These are phyloP conservation scores for Ulmus americana DNA, from an alignment of 331 rosid genomes.

Conservation along the genomic window DNA sequence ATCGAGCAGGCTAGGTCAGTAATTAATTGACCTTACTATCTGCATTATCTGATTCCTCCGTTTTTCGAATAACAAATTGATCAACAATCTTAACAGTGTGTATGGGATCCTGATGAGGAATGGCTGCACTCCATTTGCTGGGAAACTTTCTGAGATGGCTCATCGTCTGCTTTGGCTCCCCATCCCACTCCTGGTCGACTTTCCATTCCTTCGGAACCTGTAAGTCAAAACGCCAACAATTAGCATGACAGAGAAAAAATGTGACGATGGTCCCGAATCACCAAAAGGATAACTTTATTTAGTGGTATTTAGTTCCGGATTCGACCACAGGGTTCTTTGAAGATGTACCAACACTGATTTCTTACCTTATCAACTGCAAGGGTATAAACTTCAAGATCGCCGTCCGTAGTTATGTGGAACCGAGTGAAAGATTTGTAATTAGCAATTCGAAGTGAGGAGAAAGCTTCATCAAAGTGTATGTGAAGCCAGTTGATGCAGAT, in stretches of 20 bases:
- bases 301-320: not conserved
- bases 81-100: slow-evolving; percentile 81
- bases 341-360: not conserved
- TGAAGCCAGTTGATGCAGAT: slow-evolving; percentile 94
- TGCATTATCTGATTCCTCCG: slow-evolving; percentile 30
- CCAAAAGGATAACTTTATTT: not conserved
- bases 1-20: slow-evolving; percentile 39
- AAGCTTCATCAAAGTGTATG: slow-evolving; percentile 94
- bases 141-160: slow-evolving; percentile 41
- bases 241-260: not conserved
- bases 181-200: slow-evolving; percentile 58
- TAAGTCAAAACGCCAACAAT: not conserved
- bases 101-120: slow-evolving; percentile 61
- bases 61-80: slow-evolving; percentile 53
- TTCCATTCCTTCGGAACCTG: slow-evolving; percentile 88
- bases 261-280: not conserved
- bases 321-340: not conserved
- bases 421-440: slow-evolving; percentile 89
- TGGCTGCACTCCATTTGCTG: slow-evolving; percentile 60
- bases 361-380: slow-evolving; percentile 89
- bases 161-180: slow-evolving; percentile 32
- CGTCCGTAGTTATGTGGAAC: slow-evolving; percentile 58
- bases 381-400: slow-evolving; percentile 90
- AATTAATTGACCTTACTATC: slow-evolving; percentile 32
- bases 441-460: slow-evolving; percentile 94